Evolutionary conservation across 2,329 filamentous ascomycete genomes (phyloP), one percentile per base, ranked within the genome.

Genomic region (Colletotrichum tamarilloi): DNA sequence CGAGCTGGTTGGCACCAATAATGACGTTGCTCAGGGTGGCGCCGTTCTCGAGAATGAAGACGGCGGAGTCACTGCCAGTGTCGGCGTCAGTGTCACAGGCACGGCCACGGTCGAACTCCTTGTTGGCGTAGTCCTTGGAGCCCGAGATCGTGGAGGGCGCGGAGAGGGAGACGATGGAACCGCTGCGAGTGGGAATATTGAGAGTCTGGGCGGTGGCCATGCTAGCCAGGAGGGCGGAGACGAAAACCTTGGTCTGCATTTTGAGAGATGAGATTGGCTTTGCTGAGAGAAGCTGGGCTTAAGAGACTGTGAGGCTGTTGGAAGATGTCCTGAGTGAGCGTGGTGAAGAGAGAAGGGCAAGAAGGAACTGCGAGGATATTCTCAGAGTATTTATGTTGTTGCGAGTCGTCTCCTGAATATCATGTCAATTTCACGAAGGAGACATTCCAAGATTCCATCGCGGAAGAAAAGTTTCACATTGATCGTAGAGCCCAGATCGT

Each of bases 21-120:
- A 89, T 88, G 77, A 86, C 87, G 76, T 89, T 89, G 75, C 83
- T 85, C 32, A 89, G 80, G 30, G 83, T 87, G 35, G 84, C 88
- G 35, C 87, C 87, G 63, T 84, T 81, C 78, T 85, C 82, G 65
- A 90, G 81, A 74, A 87, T 82, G 83, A 89, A 89, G 78, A 89
- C 87, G 58, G 87, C 85, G 64, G 76, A 76, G 4, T 75, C 76
- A 26, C 71, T 74, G 65, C 74, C 74, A 2, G 73, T 76, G 65
- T 76, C 75, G 35, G 55, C 75, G 12, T 76, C 75, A 14, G 66
- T 75, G 62, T 76, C 65, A 53, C 75, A 77, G 16, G 57, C 4
- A n/a, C 72, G 71, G 32, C 76, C 76, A 6, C 76, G 75, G 68
- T 77, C 76, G 52, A 72, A 77, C 68, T 77, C 76, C 49, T 74